Evolutionary conservation across 2,329 filamentous ascomycete species (phyloP).

Genomic region (Neoscytalidium dimidiatum): DNA sequence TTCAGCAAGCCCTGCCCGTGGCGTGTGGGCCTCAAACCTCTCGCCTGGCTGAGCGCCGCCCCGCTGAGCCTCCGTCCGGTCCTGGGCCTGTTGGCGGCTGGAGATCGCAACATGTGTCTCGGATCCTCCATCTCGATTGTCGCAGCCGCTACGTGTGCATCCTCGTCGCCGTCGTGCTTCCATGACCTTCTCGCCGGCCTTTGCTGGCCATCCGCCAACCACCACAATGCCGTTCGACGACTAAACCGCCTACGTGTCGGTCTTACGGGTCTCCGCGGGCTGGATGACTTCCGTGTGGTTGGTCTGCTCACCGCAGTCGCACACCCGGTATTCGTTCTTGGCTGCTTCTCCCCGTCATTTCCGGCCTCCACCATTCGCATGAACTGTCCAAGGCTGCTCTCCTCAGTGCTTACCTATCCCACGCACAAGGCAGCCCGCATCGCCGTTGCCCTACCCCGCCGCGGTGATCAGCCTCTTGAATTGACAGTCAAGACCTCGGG

Average conservation of each 20-base stretch:
- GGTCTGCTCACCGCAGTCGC: not conserved
- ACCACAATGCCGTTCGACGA: too few relatives aligned
- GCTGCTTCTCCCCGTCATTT: not conserved
- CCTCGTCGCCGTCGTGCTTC: not conserved
- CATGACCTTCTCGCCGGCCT: not conserved
- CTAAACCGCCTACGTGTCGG: not conserved
- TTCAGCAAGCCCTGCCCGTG: not conserved
- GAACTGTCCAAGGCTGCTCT: not conserved
- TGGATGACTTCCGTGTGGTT: not conserved
- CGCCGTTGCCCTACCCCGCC: not conserved
- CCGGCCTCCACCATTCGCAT: not conserved
- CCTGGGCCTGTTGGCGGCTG: not conserved
- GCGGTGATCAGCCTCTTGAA: too few relatives aligned
- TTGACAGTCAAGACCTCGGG: too few relatives aligned
- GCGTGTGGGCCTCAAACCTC: too few relatives aligned
- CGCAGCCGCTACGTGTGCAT: not conserved
- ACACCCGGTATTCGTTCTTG: not conserved
- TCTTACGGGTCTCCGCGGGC: not conserved
- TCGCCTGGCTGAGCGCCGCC: too few relatives aligned
- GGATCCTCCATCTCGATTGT: not conserved
- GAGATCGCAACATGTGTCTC: not conserved
- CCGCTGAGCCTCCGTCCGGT: too few relatives aligned
- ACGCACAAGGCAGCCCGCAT: not conserved
- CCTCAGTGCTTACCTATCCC: not conserved
- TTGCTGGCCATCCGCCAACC: not conserved